Percentiles rank a stretch among this genome's conserved stretches.
phyloP scores from a whole-genome alignment of 352 stramenopile species.

The Pythium rhizo-oryzae region DNA sequence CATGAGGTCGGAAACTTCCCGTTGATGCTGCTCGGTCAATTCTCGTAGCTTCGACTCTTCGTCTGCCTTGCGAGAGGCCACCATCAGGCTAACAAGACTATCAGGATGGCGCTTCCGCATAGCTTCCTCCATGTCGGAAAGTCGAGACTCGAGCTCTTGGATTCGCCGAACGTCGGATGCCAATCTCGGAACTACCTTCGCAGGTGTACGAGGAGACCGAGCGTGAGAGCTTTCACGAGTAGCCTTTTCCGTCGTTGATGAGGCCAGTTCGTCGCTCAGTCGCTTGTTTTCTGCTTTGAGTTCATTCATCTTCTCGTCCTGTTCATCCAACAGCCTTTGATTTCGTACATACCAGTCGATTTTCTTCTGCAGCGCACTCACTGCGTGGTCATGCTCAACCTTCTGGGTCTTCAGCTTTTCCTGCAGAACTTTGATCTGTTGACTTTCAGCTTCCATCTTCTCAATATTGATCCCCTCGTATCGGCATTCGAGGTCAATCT shows the following conservation, averaged over 20 bases:
- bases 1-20: constrained; percentile 44
- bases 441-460: constrained; percentile 58
- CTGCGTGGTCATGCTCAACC: constrained; percentile 50
- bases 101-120: constrained; percentile 80
- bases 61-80: constrained; percentile 65
- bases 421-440: constrained; percentile 50
- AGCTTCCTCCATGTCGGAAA: constrained; percentile 74
- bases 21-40: constrained; percentile 40
- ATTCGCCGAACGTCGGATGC: constrained; percentile 69
- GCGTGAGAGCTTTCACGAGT: background rate
- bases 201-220: constrained; percentile 10
- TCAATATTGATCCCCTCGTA: constrained; percentile 74
- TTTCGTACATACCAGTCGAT: constrained; percentile 88
- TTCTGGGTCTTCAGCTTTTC: constrained; percentile 44
- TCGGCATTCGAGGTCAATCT: constrained; percentile 73
- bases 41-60: constrained; percentile 58
- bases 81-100: constrained; percentile 77
- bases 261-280: constrained; percentile 6
- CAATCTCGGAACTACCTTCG: constrained; percentile 25
- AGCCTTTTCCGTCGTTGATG: background rate
- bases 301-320: constrained; percentile 61
- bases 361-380: constrained; percentile 73
- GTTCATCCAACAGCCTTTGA: constrained; percentile 74
- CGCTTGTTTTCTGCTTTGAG: constrained; percentile 35
- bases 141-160: constrained; percentile 65